Evolutionary conservation across 2,329 filamentous ascomycete species (phyloP).

Genomic region (Aspergillus spinulosporus): DNA sequence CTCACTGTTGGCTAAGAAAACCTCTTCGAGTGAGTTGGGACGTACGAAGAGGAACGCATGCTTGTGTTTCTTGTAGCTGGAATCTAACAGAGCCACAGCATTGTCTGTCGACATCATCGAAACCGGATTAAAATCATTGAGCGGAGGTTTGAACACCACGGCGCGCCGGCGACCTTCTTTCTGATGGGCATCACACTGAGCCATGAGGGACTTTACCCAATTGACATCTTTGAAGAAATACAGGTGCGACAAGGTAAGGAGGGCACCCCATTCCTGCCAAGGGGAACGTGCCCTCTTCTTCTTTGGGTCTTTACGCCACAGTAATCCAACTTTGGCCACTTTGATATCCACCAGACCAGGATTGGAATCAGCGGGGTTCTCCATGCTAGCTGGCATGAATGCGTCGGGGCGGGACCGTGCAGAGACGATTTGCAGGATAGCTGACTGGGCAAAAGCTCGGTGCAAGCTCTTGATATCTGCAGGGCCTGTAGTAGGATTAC

Average conservation of each 20-base stretch:
- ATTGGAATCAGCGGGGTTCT: constrained; percentile 81
- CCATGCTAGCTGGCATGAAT: constrained; percentile 86
- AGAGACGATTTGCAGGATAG: constrained; percentile 91
- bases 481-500: constrained; percentile 72
- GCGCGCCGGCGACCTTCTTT: constrained; percentile 75
- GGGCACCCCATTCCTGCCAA: constrained; percentile 98
- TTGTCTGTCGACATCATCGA: constrained; percentile 90
- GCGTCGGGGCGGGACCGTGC: constrained; percentile 90
- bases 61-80: constrained; percentile 88
- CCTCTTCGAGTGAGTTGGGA: constrained; percentile 83
- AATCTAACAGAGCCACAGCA: constrained; percentile 83
- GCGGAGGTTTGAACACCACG: constrained; percentile 84
- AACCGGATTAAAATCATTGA: constrained; percentile 92
- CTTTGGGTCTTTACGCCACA: constrained; percentile 93
- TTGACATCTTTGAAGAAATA: constrained; percentile 93
- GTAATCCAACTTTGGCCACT: constrained; percentile 87
- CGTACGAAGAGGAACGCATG: constrained; percentile 89
- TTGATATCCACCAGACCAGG: constrained; percentile 96
- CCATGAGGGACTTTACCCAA: constrained; percentile 89
- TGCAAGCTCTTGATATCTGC: constrained; percentile 81
- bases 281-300: constrained; percentile 92
- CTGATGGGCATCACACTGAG: constrained; percentile 80
- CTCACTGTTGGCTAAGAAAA: constrained; percentile 86
- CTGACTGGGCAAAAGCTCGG: constrained; percentile 86
- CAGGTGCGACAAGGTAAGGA: constrained; percentile 90